A percentile compares a stretch with the other conserved stretches of the same genome.
Conservation (phyloP, 345 rosid genomes). For the Fremontodendron californicum region DNA sequence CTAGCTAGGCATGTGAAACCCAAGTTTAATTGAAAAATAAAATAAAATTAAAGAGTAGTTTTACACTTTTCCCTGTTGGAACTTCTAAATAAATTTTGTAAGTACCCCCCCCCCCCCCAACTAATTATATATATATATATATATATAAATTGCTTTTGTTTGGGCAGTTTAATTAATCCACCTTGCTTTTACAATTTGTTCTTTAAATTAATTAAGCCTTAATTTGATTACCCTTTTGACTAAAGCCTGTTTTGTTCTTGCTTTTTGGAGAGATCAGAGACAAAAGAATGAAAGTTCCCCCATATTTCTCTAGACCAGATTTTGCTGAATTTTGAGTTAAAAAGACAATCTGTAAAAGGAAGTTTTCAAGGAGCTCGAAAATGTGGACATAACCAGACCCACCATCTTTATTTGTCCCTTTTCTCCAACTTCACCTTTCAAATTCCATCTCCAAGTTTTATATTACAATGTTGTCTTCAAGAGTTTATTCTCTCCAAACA, state of each 20-base stretch:
- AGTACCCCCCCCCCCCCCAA: constrained; percentile 37
- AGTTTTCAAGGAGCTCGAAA: neutral
- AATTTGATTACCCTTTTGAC: neutral
- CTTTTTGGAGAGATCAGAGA: constrained; percentile 27
- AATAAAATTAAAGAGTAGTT: constrained; percentile 11
- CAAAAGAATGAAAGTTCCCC: constrained; percentile 23
- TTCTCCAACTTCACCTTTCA: constrained; percentile 1
- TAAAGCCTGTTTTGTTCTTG: constrained; percentile 23
- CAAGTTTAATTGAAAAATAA: constrained; percentile 14
- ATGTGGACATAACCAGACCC: constrained; percentile 1
- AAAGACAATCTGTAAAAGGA: neutral
- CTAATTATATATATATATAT: no score
- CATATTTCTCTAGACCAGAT: neutral
- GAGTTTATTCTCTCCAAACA: neutral
- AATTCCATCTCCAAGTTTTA: neutral
- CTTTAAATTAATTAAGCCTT: neutral
- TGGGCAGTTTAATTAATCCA: constrained; percentile 30
- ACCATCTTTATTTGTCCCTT: neutral
- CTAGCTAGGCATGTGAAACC: constrained; percentile 26
- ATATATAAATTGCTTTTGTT: constrained; percentile 13
- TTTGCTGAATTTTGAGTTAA: neutral
- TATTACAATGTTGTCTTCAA: neutral
- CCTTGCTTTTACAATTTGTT: constrained; percentile 18
- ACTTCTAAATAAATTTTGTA: constrained; percentile 16
- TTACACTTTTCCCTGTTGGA: constrained; percentile 12